A percentile compares a stretch with the other conserved stretches of the same genome.
Evolutionary conservation across 1,139 yeast genomes (phyloP).

Genomic region (Debaryomycetaceae sp.): DNA sequence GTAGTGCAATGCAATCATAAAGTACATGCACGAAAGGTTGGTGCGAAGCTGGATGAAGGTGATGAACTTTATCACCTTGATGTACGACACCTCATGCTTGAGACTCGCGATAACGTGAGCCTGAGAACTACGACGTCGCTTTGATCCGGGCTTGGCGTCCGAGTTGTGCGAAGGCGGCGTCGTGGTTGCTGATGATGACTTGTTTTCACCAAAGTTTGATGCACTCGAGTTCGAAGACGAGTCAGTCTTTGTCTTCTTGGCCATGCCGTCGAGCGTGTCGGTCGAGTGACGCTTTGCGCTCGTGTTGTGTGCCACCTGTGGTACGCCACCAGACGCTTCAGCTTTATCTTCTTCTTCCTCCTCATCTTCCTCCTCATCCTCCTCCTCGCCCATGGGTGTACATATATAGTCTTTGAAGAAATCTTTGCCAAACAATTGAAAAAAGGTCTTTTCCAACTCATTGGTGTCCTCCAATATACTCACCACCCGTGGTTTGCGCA

Average conservation of each 20-base stretch:
- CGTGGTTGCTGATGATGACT: too few relatives aligned
- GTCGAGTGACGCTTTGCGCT: too few relatives aligned
- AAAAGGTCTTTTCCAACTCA: slow-evolving; percentile 33
- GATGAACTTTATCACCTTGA: slow-evolving; percentile 35
- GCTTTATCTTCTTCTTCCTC: slow-evolving; percentile 7
- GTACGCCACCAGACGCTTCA: background rate
- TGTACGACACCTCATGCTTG: slow-evolving; percentile 19
- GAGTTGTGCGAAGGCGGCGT: too few relatives aligned
- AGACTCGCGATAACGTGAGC: slow-evolving; percentile 5
- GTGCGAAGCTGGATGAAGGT: slow-evolving; percentile 37
- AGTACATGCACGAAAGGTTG: slow-evolving; percentile 41
- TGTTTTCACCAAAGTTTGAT: too few relatives aligned
- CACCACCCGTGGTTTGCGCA: slow-evolving; percentile 29
- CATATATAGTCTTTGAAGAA: slow-evolving; percentile 40
- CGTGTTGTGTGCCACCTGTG: background rate
- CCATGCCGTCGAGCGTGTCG: too few relatives aligned
- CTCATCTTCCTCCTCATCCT: slow-evolving; percentile 10
- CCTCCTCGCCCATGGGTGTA: slow-evolving; percentile 22
- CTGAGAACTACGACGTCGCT: too few relatives aligned
- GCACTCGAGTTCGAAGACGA: too few relatives aligned
- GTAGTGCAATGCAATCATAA: slow-evolving; percentile 40
- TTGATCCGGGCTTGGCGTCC: too few relatives aligned
- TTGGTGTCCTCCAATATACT: slow-evolving; percentile 37
- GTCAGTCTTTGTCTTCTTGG: too few relatives aligned
- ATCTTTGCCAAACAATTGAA: slow-evolving; percentile 40